Evolutionary conservation across 2,329 filamentous ascomycete species (phyloP).

Genomic region (Paecilomyces sp.): DNA sequence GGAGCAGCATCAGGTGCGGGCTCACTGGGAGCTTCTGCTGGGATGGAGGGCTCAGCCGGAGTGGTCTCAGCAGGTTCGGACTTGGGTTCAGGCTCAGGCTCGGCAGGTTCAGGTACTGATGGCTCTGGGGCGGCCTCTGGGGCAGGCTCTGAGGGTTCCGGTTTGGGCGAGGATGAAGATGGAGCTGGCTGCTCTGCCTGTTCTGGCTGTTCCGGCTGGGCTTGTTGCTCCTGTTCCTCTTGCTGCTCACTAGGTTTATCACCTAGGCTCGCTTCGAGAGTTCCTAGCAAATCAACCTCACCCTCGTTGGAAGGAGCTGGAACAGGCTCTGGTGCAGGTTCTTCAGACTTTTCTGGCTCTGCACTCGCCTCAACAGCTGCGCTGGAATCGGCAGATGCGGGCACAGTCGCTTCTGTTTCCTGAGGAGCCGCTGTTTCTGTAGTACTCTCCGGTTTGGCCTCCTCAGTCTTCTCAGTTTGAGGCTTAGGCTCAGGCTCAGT

Average conservation of each 20-base stretch:
- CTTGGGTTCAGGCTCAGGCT: neutral
- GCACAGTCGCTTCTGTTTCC: neutral
- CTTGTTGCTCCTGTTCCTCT: neutral
- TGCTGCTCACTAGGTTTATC: conserved; percentile 3
- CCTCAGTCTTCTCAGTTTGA: conserved; percentile 2
- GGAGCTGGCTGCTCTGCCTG: conserved; percentile 2
- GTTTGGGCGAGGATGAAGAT: neutral
- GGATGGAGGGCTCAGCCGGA: neutral
- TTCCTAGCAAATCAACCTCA: conserved; percentile 41
- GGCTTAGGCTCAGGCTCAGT: neutral
- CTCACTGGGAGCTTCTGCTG: neutral
- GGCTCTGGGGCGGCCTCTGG: neutral
- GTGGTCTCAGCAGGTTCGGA: neutral
- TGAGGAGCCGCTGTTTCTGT: neutral
- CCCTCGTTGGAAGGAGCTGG: conserved; percentile 18
- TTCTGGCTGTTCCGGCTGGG: conserved; percentile 1
- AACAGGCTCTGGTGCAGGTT: conserved; percentile 1
- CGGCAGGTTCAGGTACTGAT: neutral
- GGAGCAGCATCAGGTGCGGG: neutral
- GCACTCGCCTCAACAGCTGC: neutral
- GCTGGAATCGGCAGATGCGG: neutral
- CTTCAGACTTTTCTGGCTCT: conserved; percentile 10
- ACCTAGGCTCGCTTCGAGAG: conserved; percentile 38
- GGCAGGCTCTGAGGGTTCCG: neutral
- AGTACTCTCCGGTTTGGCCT: neutral